Percentiles rank a stretch among this genome's conserved stretches.
phyloP scores from a whole-genome alignment of 176 grass and related monocot species.

The Juncus effusus region DNA sequence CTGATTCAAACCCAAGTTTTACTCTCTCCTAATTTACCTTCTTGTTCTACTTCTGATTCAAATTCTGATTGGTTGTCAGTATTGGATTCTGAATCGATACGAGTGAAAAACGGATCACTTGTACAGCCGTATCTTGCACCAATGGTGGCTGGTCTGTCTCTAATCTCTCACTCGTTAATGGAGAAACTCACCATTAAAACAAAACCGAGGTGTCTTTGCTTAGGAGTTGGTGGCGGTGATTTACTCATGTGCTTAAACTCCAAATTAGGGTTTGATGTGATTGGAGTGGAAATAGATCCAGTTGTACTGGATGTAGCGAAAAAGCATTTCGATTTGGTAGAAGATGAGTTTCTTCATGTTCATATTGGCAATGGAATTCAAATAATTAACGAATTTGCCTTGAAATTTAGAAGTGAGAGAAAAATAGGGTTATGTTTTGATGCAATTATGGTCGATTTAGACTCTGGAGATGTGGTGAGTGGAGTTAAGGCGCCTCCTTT shows the following conservation, averaged over 20 bases:
- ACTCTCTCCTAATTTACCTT: constrained; percentile 11
- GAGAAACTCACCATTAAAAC: constrained; percentile 27
- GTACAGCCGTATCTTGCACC: constrained; percentile 78
- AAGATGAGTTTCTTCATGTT: constrained; percentile 57
- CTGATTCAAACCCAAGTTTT: constrained; percentile 78
- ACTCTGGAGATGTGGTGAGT: constrained; percentile 58
- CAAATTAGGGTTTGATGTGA: constrained; percentile 52
- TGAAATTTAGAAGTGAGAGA: neutral
- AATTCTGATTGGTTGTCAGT: constrained; percentile 31
- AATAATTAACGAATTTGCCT: constrained; percentile 37
- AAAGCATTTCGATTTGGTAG: constrained; percentile 64
- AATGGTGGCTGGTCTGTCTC: constrained; percentile 54
- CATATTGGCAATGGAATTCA: constrained; percentile 59
- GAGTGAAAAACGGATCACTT: constrained; percentile 29
- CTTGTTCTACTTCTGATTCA: constrained; percentile 13
- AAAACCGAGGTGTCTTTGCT: constrained; percentile 55
- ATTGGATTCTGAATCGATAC: constrained; percentile 23
- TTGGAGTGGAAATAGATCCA: constrained; percentile 56
- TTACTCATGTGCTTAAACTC: constrained; percentile 57
- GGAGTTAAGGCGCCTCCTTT: constrained; percentile 62
- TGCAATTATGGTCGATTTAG: constrained; percentile 66
- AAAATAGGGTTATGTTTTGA: constrained; percentile 33
- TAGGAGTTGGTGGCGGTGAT: constrained; percentile 73
- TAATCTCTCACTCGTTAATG: constrained; percentile 29
- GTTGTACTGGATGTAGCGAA: constrained; percentile 55